Evolutionary conservation across 768 basidiomycete genomes (phyloP), one percentile per base, ranked within the genome.

Genomic region (Tubosaeta sp.): DNA sequence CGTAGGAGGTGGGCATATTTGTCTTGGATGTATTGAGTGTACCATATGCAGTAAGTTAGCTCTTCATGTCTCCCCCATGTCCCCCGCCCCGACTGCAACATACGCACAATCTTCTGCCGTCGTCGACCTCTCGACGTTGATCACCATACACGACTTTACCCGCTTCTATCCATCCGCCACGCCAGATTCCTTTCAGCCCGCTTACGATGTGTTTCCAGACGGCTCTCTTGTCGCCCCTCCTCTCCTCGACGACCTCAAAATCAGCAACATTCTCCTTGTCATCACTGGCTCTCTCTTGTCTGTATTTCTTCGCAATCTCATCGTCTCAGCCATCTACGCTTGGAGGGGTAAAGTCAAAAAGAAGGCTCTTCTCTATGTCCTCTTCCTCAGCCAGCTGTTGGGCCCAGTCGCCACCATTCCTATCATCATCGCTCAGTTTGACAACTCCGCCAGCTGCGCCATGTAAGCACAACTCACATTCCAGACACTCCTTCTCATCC

Each of bases 211-310:
- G 26, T 70, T 78, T 31, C 59, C 61, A 13, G 83, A 86, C 64
- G 83, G 83, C n/a, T 82, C 83, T n/a, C 76, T 85, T 38, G 53
- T 83, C 11, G 67, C 82, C 11, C 63, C 76, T 1, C 72, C 76
- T 9, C 76, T 76, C 58, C 59, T 70, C n/a, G 56, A 72, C 9
- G 79, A 82, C 53, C 61, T 79, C 6, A 50, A 52, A 14, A 60
- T 69, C 47, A 69, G 76, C 8, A 72, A 77, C 56, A 59, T 74
- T 22, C 69, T 70, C 54, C 65, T 85, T 14, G 59, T 83, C 52
- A 66, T 81, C 26, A 66, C 71, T n/a, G 79, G 79, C 31, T 71
- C 74, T 33, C 68, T 84, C 47, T 69, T 73, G 33, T 72, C 74
- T 59, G 61, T 85, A 27, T 84, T 83, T 58, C 49, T 78, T 39